phyloP scores from a whole-genome alignment of 352 stramenopile species.

The Phytopythium cucurbitacearum region DNA sequence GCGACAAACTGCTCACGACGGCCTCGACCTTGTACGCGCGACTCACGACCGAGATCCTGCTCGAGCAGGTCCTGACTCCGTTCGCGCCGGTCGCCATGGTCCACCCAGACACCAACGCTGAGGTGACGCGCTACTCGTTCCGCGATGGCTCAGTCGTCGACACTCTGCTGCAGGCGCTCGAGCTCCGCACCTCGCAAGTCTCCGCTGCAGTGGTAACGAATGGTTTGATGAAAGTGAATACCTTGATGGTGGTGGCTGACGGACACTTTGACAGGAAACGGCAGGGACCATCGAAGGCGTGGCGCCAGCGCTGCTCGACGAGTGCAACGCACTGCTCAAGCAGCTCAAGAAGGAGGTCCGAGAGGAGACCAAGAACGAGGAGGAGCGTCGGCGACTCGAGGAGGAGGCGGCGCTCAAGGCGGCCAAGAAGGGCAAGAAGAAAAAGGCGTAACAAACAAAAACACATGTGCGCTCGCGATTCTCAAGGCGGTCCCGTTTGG shows the following conservation, averaged over 20 bases:
- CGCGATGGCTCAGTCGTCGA: constrained; percentile 33
- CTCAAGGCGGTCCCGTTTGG: constrained; percentile 11
- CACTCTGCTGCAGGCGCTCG: constrained; percentile 66
- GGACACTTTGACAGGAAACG: constrained; percentile 26
- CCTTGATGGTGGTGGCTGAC: not conserved
- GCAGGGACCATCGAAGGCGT: constrained; percentile 42
- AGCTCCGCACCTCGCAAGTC: constrained; percentile 50
- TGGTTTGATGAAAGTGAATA: constrained; percentile 1
- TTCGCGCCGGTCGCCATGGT: constrained; percentile 20
- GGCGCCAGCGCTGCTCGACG: constrained; percentile 50
- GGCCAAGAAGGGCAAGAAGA: constrained; percentile 80
- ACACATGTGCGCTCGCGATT: constrained; percentile 27
- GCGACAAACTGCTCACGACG: constrained; percentile 47
- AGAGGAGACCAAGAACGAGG: constrained; percentile 70
- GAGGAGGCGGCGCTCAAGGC: constrained; percentile 72
- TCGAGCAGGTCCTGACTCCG: constrained; percentile 51
- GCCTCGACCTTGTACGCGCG: constrained; percentile 44
- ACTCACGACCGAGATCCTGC: constrained; percentile 59
- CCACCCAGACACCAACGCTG: too few species aligned
- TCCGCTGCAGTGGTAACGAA: constrained; percentile 38
- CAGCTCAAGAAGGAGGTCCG: constrained; percentile 82
- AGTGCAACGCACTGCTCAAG: constrained; percentile 50
- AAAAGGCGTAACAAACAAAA: constrained; percentile 48
- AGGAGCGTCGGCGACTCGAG: constrained; percentile 64
- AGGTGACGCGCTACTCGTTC: constrained; percentile 39